Evolutionary conservation across 257 asterid species (phyloP).

Genomic region (Solanum lycopersicoides): DNA sequence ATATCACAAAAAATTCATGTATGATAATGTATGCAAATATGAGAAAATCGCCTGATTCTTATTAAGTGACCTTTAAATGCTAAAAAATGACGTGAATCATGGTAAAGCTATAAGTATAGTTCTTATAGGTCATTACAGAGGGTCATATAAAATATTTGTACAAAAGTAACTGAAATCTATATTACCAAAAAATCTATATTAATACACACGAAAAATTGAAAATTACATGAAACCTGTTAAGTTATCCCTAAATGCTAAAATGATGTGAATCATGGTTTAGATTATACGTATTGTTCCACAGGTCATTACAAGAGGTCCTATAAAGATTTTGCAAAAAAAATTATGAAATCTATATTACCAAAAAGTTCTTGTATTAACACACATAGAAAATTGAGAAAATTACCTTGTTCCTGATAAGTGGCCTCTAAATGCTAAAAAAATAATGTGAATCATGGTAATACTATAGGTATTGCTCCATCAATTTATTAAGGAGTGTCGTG

Average conservation of each 20-base stretch:
- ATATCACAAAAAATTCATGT: not conserved
- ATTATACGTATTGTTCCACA: not conserved
- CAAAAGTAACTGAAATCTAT: no score
- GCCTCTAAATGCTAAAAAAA: not conserved
- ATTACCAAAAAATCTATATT: no score
- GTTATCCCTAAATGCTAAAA: not conserved
- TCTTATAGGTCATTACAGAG: no score
- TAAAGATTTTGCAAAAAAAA: not conserved
- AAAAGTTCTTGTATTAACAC: no score
- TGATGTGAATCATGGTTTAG: not conserved
- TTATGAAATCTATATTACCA: no score
- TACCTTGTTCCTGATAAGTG: rapidly evolving
- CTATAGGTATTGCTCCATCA: not conserved
- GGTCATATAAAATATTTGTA: no score
- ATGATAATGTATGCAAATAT: no score
- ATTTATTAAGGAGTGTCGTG: not conserved
- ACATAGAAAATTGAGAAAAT: not conserved
- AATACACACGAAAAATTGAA: no score
- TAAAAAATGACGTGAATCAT: no score
- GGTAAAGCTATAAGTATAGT: no score
- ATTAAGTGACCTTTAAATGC: no score
- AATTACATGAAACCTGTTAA: not conserved
- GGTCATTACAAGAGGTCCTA: not conserved
- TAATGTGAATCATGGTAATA: not conserved
- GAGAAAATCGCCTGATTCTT: not conserved